phyloP scores from a whole-genome alignment of 1,284 basidiomycete species.

The Omphalotus olearius region DNA sequence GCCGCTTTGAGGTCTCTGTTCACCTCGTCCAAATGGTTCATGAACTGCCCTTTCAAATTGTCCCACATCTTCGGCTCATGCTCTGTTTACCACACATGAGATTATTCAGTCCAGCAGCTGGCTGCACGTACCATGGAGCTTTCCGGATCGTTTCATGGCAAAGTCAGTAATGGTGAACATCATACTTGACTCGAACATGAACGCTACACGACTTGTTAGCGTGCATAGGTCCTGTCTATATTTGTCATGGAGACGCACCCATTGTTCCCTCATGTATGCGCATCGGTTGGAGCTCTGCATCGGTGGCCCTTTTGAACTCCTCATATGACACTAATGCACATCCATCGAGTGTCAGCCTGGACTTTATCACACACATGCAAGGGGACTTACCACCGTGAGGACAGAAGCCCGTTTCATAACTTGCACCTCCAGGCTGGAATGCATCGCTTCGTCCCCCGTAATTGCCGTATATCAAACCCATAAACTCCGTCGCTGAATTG shows the following conservation, averaged over 20 bases:
- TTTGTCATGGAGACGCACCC: slow-evolving; percentile 29
- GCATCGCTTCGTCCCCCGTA: slow-evolving; percentile 60
- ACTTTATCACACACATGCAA: neutral
- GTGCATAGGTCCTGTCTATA: no score
- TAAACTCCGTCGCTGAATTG: slow-evolving; percentile 58
- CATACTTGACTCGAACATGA: slow-evolving; percentile 66
- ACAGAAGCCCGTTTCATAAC: slow-evolving; percentile 59
- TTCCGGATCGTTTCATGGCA: slow-evolving; percentile 54
- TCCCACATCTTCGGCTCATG: slow-evolving; percentile 64
- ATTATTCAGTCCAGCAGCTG: neutral
- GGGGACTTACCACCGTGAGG: slow-evolving; percentile 48
- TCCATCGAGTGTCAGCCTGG: neutral
- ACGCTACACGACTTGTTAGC: slow-evolving; percentile 30
- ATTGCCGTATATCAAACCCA: slow-evolving; percentile 55
- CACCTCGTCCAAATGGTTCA: slow-evolving; percentile 52
- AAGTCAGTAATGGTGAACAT: slow-evolving; percentile 60
- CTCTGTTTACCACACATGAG: slow-evolving; percentile 25
- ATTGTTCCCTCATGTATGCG: slow-evolving; percentile 49
- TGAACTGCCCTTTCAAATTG: slow-evolving; percentile 49
- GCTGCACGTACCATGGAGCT: slow-evolving; percentile 43
- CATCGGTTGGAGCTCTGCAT: slow-evolving; percentile 46
- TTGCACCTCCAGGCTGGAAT: slow-evolving; percentile 55
- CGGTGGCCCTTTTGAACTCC: slow-evolving; percentile 49
- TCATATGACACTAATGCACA: slow-evolving; percentile 46
- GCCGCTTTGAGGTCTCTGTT: slow-evolving; percentile 47